Evolutionary conservation across 345 rosid species (phyloP).

Genomic region (Microthlaspi erraticum): DNA sequence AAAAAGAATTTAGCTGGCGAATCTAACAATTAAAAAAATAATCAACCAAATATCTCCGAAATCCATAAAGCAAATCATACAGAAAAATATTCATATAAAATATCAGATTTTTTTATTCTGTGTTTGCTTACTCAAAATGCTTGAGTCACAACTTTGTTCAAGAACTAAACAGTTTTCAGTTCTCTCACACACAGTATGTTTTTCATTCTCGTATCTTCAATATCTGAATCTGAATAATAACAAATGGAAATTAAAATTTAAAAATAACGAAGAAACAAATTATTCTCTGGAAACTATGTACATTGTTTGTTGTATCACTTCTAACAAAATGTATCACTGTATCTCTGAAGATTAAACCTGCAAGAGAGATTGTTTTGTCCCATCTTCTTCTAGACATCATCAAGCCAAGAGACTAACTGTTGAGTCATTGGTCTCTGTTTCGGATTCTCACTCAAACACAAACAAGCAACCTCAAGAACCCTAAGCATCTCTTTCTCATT

Average conservation of each 20-base stretch:
- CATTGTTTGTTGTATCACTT: constrained; percentile 25
- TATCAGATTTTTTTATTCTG: not conserved
- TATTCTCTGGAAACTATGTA: constrained; percentile 41
- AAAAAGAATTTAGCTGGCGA: constrained; percentile 14
- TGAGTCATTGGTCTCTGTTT: constrained; percentile 69
- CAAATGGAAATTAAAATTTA: not conserved
- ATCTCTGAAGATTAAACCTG: not conserved
- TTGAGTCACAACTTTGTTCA: not conserved
- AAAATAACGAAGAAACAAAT: constrained; percentile 30
- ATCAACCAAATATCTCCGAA: constrained; percentile 6
- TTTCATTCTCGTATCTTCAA: constrained; percentile 13
- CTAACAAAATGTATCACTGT: constrained; percentile 24
- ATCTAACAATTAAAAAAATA: not conserved
- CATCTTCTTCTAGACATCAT: constrained; percentile 36
- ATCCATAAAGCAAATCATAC: not conserved
- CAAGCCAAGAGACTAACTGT: constrained; percentile 75
- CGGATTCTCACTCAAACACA: constrained; percentile 66
- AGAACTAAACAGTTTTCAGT: constrained; percentile 9
- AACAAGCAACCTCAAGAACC: constrained; percentile 74
- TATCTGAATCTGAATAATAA: constrained; percentile 31
- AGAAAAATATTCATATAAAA: not conserved
- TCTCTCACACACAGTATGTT: constrained; percentile 1
- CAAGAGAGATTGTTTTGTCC: not conserved
- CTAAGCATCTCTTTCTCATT: constrained; percentile 60
- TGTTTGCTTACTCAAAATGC: constrained; percentile 3